Percentiles rank a stretch among this genome's conserved stretches.
Conservation (phyloP, 768 basidiomycete species). For the Amanita brunnescens region DNA sequence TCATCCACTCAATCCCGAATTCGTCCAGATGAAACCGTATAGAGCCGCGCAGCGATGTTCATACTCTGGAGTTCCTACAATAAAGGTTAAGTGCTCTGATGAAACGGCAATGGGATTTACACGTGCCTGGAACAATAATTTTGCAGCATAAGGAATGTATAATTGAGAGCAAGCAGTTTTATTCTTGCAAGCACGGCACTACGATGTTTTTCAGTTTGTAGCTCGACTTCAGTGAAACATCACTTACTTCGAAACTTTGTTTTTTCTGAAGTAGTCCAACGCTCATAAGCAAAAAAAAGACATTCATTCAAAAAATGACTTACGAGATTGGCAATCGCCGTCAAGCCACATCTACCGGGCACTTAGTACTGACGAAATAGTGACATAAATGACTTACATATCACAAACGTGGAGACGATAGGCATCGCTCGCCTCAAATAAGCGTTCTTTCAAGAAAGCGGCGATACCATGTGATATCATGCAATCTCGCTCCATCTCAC, state of each 20-base stretch:
- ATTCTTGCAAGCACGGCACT: slow-evolving; percentile 95
- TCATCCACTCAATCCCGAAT: slow-evolving; percentile 50
- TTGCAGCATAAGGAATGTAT: slow-evolving; percentile 95
- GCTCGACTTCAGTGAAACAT: neutral
- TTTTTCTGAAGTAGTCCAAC: slow-evolving; percentile 57
- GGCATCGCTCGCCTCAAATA: slow-evolving; percentile 89
- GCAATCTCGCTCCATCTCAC: slow-evolving; percentile 99
- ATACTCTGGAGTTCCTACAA: slow-evolving; percentile 85
- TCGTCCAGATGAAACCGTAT: slow-evolving; percentile 81
- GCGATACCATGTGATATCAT: slow-evolving; percentile 99
- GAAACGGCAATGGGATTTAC: neutral
- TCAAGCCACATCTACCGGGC: slow-evolving; percentile 72
- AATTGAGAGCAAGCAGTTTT: slow-evolving; percentile 90
- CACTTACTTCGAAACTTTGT: slow-evolving; percentile 81
- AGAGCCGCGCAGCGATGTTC: slow-evolving; percentile 87
- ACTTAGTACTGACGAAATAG: slow-evolving; percentile 7
- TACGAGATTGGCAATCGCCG: slow-evolving; percentile 93
- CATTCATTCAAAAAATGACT: slow-evolving; percentile 19
- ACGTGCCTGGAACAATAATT: slow-evolving; percentile 86
- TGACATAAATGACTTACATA: slow-evolving; percentile 50
- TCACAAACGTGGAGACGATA: slow-evolving; percentile 95
- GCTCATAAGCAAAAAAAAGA: slow-evolving; percentile 7
- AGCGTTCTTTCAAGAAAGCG: slow-evolving; percentile 92
- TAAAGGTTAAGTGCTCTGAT: slow-evolving; percentile 2
- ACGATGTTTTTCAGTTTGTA: neutral